phyloP scores from a whole-genome alignment of 257 asterid species.

The Fraxinus americana region DNA sequence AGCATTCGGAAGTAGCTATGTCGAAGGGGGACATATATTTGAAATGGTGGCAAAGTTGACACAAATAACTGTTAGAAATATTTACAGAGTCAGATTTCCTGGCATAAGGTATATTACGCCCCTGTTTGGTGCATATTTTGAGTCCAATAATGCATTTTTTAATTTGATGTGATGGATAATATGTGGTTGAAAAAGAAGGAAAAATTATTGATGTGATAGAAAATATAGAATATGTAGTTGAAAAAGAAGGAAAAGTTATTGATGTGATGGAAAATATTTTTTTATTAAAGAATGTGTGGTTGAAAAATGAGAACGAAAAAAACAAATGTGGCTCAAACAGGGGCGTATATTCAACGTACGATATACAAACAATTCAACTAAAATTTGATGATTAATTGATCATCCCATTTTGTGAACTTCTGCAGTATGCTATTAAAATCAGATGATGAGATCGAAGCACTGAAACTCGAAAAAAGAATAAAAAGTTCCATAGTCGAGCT shows the following conservation, averaged over 20 bases:
- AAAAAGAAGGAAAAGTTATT: too few species aligned
- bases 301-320: too few species aligned
- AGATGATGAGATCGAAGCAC: slow-evolving; percentile 60
- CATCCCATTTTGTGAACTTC: background rate
- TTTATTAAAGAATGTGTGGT: too few species aligned
- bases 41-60: slow-evolving; percentile 44
- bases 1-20: slow-evolving; percentile 51
- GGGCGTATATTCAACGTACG: background rate
- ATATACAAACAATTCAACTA: background rate
- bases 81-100: slow-evolving; percentile 35
- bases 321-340: too few species aligned
- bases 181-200: too few species aligned
- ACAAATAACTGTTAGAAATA: slow-evolving; percentile 33
- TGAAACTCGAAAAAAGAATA: slow-evolving; percentile 46
- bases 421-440: slow-evolving; percentile 41
- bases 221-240: too few species aligned
- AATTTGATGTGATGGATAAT: too few species aligned
- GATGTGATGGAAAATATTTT: too few species aligned
- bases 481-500: slow-evolving; percentile 52
- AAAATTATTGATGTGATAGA: too few species aligned
- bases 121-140: too few species aligned
- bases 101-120: slow-evolving; percentile 27
- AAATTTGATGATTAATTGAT: background rate
- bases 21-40: slow-evolving; percentile 50
- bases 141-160: too few species aligned